Evolutionary conservation across 1,284 basidiomycete genomes (phyloP).

Genomic region (Ustilago vetiveriae): DNA sequence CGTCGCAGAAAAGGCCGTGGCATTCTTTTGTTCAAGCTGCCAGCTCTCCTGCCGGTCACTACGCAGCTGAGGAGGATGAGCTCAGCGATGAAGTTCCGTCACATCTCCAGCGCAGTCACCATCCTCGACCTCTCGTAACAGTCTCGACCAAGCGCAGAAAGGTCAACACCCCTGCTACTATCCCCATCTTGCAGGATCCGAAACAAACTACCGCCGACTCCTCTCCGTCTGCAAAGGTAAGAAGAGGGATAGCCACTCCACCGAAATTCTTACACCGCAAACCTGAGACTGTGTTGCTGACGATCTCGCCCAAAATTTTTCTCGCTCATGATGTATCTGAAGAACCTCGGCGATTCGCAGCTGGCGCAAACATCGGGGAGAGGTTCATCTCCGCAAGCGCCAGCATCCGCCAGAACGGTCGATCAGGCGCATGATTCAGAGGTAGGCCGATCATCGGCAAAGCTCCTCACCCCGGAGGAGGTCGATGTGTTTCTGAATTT

Average conservation of each 20-base stretch:
- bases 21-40: constrained; percentile 1
- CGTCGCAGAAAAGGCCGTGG: constrained; percentile 17
- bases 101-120: not conserved
- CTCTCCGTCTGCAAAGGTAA: constrained; percentile 13
- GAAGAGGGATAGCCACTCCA: not conserved
- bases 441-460: constrained; percentile 3
- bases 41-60: not conserved
- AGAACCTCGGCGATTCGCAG: not conserved
- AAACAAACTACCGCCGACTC: constrained; percentile 1
- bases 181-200: too few relatives aligned
- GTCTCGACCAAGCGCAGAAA: constrained; percentile 15
- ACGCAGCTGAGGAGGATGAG: constrained; percentile 35
- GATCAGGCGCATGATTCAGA: not conserved
- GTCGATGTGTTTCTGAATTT: constrained; percentile 38
- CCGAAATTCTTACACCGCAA: too few relatives aligned
- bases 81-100: constrained; percentile 23
- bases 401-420: not conserved
- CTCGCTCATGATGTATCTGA: too few relatives aligned
- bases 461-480: constrained; percentile 22
- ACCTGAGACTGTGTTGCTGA: not conserved
- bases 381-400: constrained; percentile 16
- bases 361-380: constrained; percentile 1
- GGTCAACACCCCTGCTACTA: not conserved
- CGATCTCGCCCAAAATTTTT: too few relatives aligned
- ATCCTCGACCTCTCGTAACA: not conserved